phyloP scores from a whole-genome alignment of 2,329 filamentous ascomycete species.

The Ophiostoma piceae region DNA sequence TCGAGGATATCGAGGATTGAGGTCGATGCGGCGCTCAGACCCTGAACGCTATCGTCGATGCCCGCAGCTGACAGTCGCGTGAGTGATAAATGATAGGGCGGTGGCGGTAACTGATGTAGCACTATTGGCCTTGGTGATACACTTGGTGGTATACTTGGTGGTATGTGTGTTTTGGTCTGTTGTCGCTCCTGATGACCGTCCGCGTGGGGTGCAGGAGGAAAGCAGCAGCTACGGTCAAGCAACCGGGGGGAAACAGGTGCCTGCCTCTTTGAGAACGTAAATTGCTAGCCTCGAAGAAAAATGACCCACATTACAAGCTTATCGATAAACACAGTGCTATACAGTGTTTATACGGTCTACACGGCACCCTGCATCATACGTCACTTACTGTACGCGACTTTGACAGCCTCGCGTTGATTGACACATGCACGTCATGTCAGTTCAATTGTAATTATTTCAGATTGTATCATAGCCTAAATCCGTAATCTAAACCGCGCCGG shows the following conservation, averaged over 20 bases:
- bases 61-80: neutral
- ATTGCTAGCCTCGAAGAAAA: neutral
- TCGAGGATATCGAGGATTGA: neutral
- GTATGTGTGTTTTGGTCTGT: neutral
- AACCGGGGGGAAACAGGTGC: constrained; percentile 6
- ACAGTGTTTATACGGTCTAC: neutral
- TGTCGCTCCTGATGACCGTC: neutral
- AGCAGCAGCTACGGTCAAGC: constrained; percentile 9
- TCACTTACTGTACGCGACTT: neutral
- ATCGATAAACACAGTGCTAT: constrained; percentile 17
- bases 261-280: neutral
- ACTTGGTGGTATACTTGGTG: neutral
- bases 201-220: constrained; percentile 8
- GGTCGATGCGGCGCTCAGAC: constrained; percentile 2
- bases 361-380: neutral
- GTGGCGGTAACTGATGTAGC: neutral
- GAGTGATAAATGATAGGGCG: neutral
- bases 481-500: neutral
- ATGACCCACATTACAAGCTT: constrained; percentile 14
- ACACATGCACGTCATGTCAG: neutral
- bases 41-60: neutral
- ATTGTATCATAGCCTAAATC: neutral
- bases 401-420: neutral
- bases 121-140: neutral
- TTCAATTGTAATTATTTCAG: neutral